A percentile compares a stretch with the other conserved stretches of the same genome.
Evolutionary conservation across 805 yeast species (phyloP).

Genomic region (Saccharomycopsis oosterbeekiorum): DNA sequence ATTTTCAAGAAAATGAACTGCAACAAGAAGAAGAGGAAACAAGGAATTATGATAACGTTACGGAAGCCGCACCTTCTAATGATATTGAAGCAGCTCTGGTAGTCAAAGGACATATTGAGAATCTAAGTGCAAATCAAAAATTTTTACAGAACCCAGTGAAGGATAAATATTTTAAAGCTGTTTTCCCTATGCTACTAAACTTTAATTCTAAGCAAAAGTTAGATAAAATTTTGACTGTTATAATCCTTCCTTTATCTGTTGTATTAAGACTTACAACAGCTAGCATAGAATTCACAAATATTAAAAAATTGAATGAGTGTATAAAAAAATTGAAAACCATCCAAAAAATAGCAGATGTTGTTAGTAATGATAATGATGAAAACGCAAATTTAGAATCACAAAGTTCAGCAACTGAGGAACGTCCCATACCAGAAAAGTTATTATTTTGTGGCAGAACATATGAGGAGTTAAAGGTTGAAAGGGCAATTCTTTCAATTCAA

Average conservation of each 20-base stretch:
- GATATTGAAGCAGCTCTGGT: background rate
- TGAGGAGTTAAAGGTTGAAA: conserved; percentile 6
- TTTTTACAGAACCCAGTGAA: background rate
- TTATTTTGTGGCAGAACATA: background rate
- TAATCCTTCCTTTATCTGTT: conserved; percentile 23
- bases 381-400: background rate
- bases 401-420: background rate
- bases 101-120: background rate
- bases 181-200: conserved; percentile 19
- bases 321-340: conserved; percentile 4
- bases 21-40: background rate
- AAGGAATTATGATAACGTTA: background rate
- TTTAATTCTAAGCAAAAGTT: conserved; percentile 16
- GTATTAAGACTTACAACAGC: conserved; percentile 28
- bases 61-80: background rate
- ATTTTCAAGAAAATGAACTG: too few species aligned
- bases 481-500: background rate
- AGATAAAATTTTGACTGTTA: conserved; percentile 17
- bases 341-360: background rate
- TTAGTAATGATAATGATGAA: background rate
- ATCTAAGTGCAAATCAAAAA: background rate
- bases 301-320: conserved; percentile 4
- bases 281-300: conserved; percentile 24
- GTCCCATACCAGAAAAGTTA: background rate
- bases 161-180: background rate